Evolutionary conservation across 2,329 filamentous ascomycete species (phyloP), one percentile per base, ranked within the genome.

Genomic region (Claviceps fusiformis): DNA sequence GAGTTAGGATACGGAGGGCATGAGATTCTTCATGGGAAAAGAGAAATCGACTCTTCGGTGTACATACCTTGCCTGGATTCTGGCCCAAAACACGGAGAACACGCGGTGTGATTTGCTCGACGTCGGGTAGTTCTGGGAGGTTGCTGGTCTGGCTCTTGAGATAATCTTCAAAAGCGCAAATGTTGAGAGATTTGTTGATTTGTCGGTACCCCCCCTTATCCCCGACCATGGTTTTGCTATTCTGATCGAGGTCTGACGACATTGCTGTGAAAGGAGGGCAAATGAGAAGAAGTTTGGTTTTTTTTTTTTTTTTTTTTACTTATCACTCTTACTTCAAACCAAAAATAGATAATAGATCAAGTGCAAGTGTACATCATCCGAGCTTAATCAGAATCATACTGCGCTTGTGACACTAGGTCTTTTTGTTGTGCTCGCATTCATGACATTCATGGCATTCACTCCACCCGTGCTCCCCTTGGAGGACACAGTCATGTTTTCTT

Each of bases 101-200:
- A 3, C 71, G 65, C 1, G 65, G 65, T 29, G 61, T 74, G 41
- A 76, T 53, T 49, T 72, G 65, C 57, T 74, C 70, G 0, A 75
- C 68, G 57, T 75, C 66, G 5, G 52, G 19, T 1, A 76, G 37
- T 3, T 63, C 41, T 0, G 73, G 73, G 0, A 77, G 60, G 11
- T 53, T 52, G 10, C 64, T 55, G 31, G 61, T 60, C 56, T 77
- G 75, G 1, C 59, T 61, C 8, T 67, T 62, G 1, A 78, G 70
- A 60, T 75, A 78, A 37, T 75, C 73, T 29, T 76, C 71, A 57
- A 76, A 77, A 9, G 68, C 72, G 59, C 72, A 72, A 31, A 72
- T 68, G 58, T 76, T 73, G 11, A 76, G 62, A 0, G 69, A 59
- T 55, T 75, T 74, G 67, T 76, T 76, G 59, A 76, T 76, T 58